Base-by-base conservation (phyloP, 768 basidiomycete species). In the Boletus patriciae region DNA sequence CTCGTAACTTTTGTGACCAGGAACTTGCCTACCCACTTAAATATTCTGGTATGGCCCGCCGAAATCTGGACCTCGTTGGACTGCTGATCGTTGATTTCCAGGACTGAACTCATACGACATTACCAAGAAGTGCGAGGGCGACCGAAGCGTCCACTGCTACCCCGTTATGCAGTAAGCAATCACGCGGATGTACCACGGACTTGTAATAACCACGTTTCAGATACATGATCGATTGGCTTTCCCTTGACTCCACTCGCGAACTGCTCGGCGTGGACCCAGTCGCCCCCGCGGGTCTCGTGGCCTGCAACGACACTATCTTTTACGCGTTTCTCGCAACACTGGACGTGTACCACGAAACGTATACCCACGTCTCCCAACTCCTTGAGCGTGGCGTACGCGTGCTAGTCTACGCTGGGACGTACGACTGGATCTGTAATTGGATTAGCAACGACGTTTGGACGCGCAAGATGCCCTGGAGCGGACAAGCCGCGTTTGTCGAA, bases 371-470 rank as follows among this genome's bases (percentile, higher is more conserved):
- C 52, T 59, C 74, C 16, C 69, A 59, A 16, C 79, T 91, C 34
- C 78, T 92, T 10, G 88, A 92, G 54, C 80, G 88, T n/a, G 86
- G 84, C 3, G 71, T 93, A 36, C 80, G 83, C 15, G 73, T 88
- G 42, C 76, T 91, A 36, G 83, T 86, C 42, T 88, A 88, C 57
- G 84, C 83, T 4, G 87, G 86, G 23, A 85, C 81, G 41, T 83
- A 83, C 62, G 85, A 88, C 66, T 87, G 85, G 85, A 85, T 85
- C 62, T 89, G 87, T 68, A 87, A 88, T 65, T 86, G 81, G 81
- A 74, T 87, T 36, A 83, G 85, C 19, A 92, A 91, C 71, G 81
- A 82, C 64, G 74, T 82, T 45, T 91, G 88, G 90, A 81, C 85
- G 10, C 79, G 88, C 50, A 77, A 80, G 55, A 73, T 92, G 42